Evolutionary conservation across 139 green algal genomes (phyloP).

Genomic region (Volvox reticuliferus): DNA sequence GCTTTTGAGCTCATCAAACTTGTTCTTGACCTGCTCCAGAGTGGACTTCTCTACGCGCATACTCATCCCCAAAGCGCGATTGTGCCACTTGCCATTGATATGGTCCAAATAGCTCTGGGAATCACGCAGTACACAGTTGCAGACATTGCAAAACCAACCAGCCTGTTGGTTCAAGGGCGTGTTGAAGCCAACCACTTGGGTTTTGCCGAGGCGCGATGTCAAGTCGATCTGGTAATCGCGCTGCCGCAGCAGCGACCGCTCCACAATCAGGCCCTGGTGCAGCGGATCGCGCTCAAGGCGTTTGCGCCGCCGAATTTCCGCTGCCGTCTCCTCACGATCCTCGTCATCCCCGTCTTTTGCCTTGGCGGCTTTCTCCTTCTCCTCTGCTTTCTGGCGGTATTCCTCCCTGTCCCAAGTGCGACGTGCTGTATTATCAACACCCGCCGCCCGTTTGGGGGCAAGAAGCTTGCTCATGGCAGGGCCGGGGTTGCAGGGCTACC

Average conservation of each 20-base stretch:
- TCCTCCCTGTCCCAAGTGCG: slow-evolving; percentile 89
- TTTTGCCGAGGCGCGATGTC: slow-evolving; percentile 81
- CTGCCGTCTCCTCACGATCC: slow-evolving; percentile 72
- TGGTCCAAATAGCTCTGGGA: slow-evolving; percentile 96
- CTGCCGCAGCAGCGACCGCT: slow-evolving; percentile 79
- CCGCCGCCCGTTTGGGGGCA: slow-evolving; percentile 26
- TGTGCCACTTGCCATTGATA: slow-evolving; percentile 99
- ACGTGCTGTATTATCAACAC: slow-evolving; percentile 79
- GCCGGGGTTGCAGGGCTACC: too few relatives aligned
- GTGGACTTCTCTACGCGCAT: slow-evolving; percentile 94
- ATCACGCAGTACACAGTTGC: slow-evolving; percentile 95
- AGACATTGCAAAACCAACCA: slow-evolving; percentile 97
- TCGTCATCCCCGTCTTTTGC: slow-evolving; percentile 28
- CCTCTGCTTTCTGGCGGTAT: slow-evolving; percentile 77
- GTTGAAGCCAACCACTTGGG: slow-evolving; percentile 83
- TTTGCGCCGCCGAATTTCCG: slow-evolving; percentile 80
- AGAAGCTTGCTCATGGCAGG: slow-evolving; percentile 38
- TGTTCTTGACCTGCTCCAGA: slow-evolving; percentile 84
- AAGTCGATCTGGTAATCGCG: slow-evolving; percentile 88
- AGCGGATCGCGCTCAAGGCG: slow-evolving; percentile 88
- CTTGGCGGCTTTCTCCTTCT: slow-evolving; percentile 73
- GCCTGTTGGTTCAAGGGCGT: slow-evolving; percentile 87
- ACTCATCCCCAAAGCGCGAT: slow-evolving; percentile 95
- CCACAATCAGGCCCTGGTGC: slow-evolving; percentile 90
- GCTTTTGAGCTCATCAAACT: slow-evolving; percentile 62